phyloP scores from a whole-genome alignment of 1,139 yeast species.

The Pichia sp. region DNA sequence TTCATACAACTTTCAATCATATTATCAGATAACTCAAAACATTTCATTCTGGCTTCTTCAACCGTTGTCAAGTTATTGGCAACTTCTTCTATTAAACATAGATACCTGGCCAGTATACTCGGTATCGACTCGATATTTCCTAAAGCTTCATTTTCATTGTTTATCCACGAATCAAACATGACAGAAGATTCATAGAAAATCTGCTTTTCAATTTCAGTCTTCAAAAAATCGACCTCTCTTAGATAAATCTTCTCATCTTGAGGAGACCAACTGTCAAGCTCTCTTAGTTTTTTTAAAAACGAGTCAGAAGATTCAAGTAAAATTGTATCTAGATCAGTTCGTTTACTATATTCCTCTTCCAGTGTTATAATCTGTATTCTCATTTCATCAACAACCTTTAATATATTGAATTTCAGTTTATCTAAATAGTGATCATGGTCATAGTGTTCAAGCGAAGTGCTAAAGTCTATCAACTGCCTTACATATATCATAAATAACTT shows the following conservation, averaged over 20 bases:
- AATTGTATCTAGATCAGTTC: slow-evolving; percentile 33
- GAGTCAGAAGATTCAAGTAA: slow-evolving; percentile 14
- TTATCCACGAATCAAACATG: slow-evolving; percentile 28
- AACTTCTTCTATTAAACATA: slow-evolving; percentile 6
- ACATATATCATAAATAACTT: slow-evolving; percentile 40
- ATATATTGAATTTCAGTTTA: slow-evolving; percentile 20
- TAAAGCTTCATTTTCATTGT: neutral
- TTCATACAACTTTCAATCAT: slow-evolving; percentile 5
- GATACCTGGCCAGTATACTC: slow-evolving; percentile 6
- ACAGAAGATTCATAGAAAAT: slow-evolving; percentile 48
- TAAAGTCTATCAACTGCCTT: slow-evolving; percentile 30
- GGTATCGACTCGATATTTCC: slow-evolving; percentile 5
- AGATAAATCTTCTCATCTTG: slow-evolving; percentile 35
- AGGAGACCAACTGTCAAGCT: slow-evolving; percentile 48
- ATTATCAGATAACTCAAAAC: slow-evolving; percentile 6
- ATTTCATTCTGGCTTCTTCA: slow-evolving; percentile 9
- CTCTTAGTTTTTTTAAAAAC: slow-evolving; percentile 36
- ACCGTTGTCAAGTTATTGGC: slow-evolving; percentile 5
- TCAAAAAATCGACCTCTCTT: slow-evolving; percentile 33
- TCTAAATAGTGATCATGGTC: slow-evolving; percentile 16
- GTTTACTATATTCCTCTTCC: slow-evolving; percentile 40
- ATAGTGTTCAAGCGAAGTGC: slow-evolving; percentile 14
- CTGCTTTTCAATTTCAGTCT: slow-evolving; percentile 42
- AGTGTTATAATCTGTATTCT: slow-evolving; percentile 39
- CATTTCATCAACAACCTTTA: slow-evolving; percentile 20